Conservation (phyloP, 2,329 filamentous ascomycete genomes). For the Sporothrix pallida region DNA sequence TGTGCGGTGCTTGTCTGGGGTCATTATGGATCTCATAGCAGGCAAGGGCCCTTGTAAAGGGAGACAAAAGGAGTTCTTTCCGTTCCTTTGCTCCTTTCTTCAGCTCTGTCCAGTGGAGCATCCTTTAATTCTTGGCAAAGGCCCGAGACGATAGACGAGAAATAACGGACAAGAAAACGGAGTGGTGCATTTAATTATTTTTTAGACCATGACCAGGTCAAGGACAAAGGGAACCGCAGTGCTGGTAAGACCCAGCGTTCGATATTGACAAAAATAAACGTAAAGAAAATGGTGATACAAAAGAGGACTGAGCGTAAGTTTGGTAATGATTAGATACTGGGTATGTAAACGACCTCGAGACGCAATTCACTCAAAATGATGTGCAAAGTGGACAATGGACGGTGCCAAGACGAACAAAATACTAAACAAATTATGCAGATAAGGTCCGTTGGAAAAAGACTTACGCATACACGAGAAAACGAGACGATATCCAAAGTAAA, state of each 20-base stretch:
- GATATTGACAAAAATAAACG: background rate
- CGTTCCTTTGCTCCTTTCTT: too few species aligned
- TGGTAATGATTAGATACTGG: too few species aligned
- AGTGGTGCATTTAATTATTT: too few species aligned
- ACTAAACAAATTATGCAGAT: background rate
- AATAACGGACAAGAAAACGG: too few species aligned
- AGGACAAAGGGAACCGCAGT: too few species aligned
- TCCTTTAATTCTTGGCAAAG: too few species aligned
- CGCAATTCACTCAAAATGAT: background rate
- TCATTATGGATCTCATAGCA: background rate
- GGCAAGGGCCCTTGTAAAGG: background rate
- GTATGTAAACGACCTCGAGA: too few species aligned
- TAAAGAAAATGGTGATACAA: background rate
- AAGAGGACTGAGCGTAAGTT: background rate
- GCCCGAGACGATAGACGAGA: too few species aligned
- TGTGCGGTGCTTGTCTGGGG: background rate
- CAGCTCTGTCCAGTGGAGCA: too few species aligned
- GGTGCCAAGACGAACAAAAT: background rate
- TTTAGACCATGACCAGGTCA: too few species aligned
- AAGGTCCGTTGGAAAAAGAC: background rate
- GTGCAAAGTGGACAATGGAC: background rate
- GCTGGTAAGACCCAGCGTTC: background rate
- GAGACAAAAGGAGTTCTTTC: background rate
- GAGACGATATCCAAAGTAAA: background rate
- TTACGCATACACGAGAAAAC: background rate